Evolutionary conservation across 331 rosid genomes (phyloP), one percentile per base, ranked within the genome.

Genomic region (Acacia pycnantha): DNA sequence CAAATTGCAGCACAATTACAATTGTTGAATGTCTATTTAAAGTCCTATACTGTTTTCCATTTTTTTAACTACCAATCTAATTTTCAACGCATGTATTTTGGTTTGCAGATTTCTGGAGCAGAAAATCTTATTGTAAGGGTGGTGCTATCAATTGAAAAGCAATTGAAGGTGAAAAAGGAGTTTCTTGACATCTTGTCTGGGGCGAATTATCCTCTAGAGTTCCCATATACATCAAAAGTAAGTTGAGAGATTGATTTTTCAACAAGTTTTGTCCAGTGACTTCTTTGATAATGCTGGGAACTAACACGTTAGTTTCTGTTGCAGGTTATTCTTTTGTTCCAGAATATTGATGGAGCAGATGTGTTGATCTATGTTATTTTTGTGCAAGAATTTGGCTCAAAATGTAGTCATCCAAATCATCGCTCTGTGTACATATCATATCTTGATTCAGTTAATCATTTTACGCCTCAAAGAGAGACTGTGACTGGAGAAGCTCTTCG

Each of bases 351-450:
- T 64, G 97, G 94, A 19, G 91, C 80, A 46, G 98, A 90, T 54
- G 84, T 93, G 31, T 93, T 94, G 82, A 79, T 93, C 59, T 93
- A 88, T 61, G 86, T 77, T 41, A 51, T 91, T 90, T 90, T 88
- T 58, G 92, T 84, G 62, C 91, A 93, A 48, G 98, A 93, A 82
- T 93, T 85, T 58, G 93, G 97, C 24, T 86, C 97, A 12, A 90
- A 89, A 46, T 93, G 97, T 58, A 74, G 84, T 71, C 29, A 62
- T 18, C 97, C 93, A 1, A 93, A 90, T 84, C 89, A 85, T 80
- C 88, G 89, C 8, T 56, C 79, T 53, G 88, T 90, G 43, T 90
- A 90, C 62, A 78, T 93, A 51, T 89, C 97, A 37, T 93, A 86
- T 82, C 84, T 93, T 29, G 97, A 93, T 82, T 93, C 93, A 13